These are phyloP conservation scores for Hyparrhenia diplandra DNA, from an alignment of 176 grass and related monocot genomes.

Conservation along the genomic window DNA sequence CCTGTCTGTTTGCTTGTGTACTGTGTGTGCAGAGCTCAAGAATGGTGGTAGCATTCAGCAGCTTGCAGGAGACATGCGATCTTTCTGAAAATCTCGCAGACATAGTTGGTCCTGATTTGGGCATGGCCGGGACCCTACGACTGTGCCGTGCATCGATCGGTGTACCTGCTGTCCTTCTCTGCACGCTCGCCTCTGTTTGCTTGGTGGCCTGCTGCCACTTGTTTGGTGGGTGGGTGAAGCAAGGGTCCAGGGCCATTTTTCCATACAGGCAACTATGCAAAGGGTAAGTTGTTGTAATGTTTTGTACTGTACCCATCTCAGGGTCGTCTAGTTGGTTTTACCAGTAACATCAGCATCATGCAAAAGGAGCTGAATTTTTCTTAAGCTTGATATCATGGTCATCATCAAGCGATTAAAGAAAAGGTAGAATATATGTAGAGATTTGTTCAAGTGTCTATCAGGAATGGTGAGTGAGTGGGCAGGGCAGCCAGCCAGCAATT, in stretches of 20 bases:
- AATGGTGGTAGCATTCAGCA: not conserved
- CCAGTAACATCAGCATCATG: not conserved
- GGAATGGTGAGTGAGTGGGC: no score
- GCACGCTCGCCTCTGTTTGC: not conserved
- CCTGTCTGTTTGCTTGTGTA: not conserved
- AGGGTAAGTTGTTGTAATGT: not conserved
- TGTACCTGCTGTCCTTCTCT: not conserved
- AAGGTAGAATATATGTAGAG: no score
- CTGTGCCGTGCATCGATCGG: not conserved
- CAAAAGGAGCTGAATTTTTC: not conserved
- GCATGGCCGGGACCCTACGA: not conserved
- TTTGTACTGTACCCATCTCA: not conserved
- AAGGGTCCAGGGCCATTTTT: not conserved
- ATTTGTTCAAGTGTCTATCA: no score
- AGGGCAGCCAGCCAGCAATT: not conserved
- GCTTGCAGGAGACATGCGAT: not conserved
- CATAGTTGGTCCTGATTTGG: slow-evolving; percentile 34
- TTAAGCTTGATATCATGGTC: not conserved
- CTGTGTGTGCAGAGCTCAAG: not conserved
- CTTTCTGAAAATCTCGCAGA: not conserved
- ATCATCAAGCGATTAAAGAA: not conserved
- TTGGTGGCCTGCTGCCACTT: not conserved
- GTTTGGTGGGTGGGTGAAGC: not conserved
- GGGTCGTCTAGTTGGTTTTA: not conserved
- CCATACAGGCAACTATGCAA: slow-evolving; percentile 5